Evolutionary conservation across 805 yeast genomes (phyloP).

Genomic region (Yarrowia yakushimensis): DNA sequence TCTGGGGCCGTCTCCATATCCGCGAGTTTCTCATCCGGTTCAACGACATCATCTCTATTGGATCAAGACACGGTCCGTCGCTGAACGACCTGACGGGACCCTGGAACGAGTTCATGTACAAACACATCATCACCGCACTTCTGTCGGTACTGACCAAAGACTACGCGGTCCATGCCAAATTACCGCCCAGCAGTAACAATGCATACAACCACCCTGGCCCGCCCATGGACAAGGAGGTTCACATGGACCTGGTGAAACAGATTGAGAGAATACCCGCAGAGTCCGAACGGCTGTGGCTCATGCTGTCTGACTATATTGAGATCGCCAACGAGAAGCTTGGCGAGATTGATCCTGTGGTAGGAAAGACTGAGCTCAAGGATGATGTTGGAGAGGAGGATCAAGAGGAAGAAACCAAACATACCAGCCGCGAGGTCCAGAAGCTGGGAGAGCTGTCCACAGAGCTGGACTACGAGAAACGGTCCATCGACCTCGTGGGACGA

Average conservation of each 20-base stretch:
- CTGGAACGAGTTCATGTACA: conserved; percentile 40
- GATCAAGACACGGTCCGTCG: conserved; percentile 36
- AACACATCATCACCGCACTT: conserved; percentile 36
- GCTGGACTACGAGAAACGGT: conserved; percentile 15
- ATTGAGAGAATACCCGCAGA: conserved; percentile 39
- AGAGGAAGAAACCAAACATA: background rate
- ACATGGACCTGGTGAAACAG: conserved; percentile 30
- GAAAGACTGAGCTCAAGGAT: background rate
- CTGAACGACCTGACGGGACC: conserved; percentile 39
- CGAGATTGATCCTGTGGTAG: conserved; percentile 8
- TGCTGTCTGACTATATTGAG: conserved; percentile 32
- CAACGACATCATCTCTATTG: conserved; percentile 39
- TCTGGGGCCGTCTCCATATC: conserved; percentile 38
- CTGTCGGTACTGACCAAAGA: conserved; percentile 33
- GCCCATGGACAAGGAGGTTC: conserved; percentile 32
- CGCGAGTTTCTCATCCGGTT: conserved; percentile 42
- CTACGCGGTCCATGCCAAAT: conserved; percentile 8
- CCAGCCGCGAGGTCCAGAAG: conserved; percentile 1
- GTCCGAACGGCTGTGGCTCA: conserved; percentile 36
- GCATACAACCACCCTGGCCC: conserved; percentile 36
- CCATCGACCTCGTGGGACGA: conserved; percentile 9
- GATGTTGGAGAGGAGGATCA: background rate
- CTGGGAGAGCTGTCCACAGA: conserved; percentile 11
- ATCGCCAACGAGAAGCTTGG: conserved; percentile 13
- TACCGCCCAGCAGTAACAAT: conserved; percentile 4